Conservation (phyloP, 805 yeast genomes). For the Kazachstania africana region DNA sequence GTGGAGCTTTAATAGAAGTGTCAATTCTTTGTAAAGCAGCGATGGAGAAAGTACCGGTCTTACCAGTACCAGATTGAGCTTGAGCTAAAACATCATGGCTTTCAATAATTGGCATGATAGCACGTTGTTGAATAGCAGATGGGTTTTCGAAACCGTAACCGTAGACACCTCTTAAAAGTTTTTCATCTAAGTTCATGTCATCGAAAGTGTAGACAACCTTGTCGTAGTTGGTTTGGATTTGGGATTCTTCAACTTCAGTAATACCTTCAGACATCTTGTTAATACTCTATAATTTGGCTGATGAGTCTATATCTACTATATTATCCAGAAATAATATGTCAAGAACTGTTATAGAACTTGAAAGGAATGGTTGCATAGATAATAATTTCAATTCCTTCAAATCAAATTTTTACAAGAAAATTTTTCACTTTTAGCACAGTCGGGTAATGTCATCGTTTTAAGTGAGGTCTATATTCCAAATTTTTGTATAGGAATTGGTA, state of each 20-base stretch:
- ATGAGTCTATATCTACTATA: background rate
- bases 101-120: slow-evolving; percentile 85
- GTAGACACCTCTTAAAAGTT: slow-evolving; percentile 52
- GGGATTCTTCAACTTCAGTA: slow-evolving; percentile 68
- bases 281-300: background rate
- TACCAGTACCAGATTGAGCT: slow-evolving; percentile 99
- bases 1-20: slow-evolving; percentile 59
- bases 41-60: slow-evolving; percentile 94
- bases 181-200: slow-evolving; percentile 64
- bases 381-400: no score
- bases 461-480: no score
- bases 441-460: no score
- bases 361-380: no score
- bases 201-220: slow-evolving; percentile 71
- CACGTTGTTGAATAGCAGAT: slow-evolving; percentile 95
- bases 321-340: background rate
- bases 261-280: slow-evolving; percentile 42
- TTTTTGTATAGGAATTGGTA: no score
- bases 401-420: no score
- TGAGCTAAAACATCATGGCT: slow-evolving; percentile 96
- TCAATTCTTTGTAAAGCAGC: slow-evolving; percentile 69
- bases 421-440: no score
- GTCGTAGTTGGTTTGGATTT: slow-evolving; percentile 93
- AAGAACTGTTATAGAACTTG: no score
- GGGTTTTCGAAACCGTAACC: slow-evolving; percentile 94